Evolutionary conservation across 768 basidiomycete genomes (phyloP).

Genomic region (Pisolithus tinctorius): DNA sequence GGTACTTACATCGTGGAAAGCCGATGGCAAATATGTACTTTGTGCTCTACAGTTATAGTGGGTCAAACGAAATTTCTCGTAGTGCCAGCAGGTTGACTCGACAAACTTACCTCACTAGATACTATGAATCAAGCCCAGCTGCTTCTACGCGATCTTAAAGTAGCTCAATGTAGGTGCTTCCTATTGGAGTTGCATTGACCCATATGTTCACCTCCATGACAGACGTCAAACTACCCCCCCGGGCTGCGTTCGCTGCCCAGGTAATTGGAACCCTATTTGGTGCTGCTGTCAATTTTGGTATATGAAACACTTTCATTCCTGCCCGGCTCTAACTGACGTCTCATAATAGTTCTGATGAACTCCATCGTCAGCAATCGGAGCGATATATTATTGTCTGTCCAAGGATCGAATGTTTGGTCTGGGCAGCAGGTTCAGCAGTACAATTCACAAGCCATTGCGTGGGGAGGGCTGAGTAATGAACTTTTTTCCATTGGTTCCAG

Average conservation of each 20-base stretch:
- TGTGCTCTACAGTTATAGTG: constrained; percentile 42
- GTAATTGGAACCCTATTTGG: constrained; percentile 50
- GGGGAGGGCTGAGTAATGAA: constrained; percentile 32
- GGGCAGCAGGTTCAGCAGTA: constrained; percentile 25
- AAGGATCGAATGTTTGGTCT: constrained; percentile 41
- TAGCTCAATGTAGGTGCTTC: constrained; percentile 17
- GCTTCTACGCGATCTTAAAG: constrained; percentile 55
- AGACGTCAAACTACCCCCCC: constrained; percentile 54
- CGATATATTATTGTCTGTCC: constrained; percentile 43
- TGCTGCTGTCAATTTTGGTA: constrained; percentile 40
- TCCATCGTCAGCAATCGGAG: constrained; percentile 46
- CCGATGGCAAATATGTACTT: constrained; percentile 40
- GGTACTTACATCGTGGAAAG: constrained; percentile 30
- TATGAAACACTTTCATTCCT: background rate
- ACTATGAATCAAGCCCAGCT: constrained; percentile 42
- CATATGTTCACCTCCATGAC: constrained; percentile 26
- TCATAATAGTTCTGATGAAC: constrained; percentile 46
- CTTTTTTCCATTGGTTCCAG: constrained; percentile 26
- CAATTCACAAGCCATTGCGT: constrained; percentile 30
- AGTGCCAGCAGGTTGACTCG: background rate
- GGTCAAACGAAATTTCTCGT: constrained; percentile 6
- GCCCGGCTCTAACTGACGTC: constrained; percentile 22
- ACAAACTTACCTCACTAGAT: constrained; percentile 44
- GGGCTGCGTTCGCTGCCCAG: constrained; percentile 56
- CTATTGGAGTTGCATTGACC: constrained; percentile 10